phyloP scores from a whole-genome alignment of 2,329 filamentous ascomycete genomes.

The Cryphonectria nitschkei region DNA sequence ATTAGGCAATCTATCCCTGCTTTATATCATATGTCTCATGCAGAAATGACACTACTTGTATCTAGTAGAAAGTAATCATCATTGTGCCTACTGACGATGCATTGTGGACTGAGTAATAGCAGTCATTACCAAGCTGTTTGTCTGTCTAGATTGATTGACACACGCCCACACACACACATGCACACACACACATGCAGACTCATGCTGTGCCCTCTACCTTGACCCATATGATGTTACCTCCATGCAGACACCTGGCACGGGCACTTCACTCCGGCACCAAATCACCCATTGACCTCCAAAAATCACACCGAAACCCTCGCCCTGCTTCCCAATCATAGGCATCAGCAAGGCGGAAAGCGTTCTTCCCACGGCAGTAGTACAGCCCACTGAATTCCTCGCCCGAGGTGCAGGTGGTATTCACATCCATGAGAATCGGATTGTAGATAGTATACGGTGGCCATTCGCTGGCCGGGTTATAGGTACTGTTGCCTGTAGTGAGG shows the following conservation, averaged over 20 bases:
- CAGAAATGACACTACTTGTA: background rate
- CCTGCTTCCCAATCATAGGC: slow-evolving; percentile 17
- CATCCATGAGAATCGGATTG: slow-evolving; percentile 3
- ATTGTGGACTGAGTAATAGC: background rate
- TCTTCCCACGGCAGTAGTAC: slow-evolving; percentile 9
- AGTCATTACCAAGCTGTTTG: background rate
- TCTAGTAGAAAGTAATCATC: background rate
- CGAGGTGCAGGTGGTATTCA: slow-evolving; percentile 17
- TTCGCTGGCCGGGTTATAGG: slow-evolving; percentile 12
- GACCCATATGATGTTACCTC: too few relatives aligned
- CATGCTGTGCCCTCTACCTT: too few relatives aligned
- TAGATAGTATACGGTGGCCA: slow-evolving; percentile 16
- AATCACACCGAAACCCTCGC: slow-evolving; percentile 12
- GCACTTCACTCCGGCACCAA: slow-evolving; percentile 10
- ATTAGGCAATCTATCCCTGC: too few relatives aligned
- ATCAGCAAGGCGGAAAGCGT: slow-evolving; percentile 9
- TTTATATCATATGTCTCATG: background rate
- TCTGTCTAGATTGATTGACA: background rate
- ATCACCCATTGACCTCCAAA: slow-evolving; percentile 13
- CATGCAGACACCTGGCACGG: background rate
- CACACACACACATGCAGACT: background rate
- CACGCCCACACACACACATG: too few relatives aligned
- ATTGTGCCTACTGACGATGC: background rate
- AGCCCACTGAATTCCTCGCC: slow-evolving; percentile 1
- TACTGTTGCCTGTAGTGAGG: slow-evolving; percentile 7